Evolutionary conservation across 805 yeast species (phyloP).

Genomic region (Komagataella pseudopastoris): DNA sequence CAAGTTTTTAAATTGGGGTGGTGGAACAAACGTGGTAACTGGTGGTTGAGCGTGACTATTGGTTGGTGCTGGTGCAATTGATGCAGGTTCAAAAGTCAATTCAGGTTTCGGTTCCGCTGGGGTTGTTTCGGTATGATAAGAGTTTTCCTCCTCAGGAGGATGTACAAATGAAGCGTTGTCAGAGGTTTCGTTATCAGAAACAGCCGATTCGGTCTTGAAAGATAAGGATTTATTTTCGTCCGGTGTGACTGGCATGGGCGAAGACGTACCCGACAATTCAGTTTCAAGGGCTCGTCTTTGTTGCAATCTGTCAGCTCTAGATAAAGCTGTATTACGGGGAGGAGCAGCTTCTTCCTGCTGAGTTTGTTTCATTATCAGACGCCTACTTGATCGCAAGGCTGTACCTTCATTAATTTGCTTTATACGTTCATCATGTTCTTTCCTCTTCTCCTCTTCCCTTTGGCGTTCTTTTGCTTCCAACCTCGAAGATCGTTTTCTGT

Average conservation of each 20-base stretch:
- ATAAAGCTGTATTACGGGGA: background rate
- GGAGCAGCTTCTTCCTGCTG: background rate
- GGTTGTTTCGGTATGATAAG: background rate
- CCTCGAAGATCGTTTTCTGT: conserved; percentile 65
- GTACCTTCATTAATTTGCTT: background rate
- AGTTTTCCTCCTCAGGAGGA: background rate
- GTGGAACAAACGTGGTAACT: background rate
- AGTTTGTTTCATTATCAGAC: background rate
- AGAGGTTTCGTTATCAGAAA: background rate
- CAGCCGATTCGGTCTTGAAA: background rate
- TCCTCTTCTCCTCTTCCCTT: conserved; percentile 6
- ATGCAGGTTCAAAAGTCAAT: background rate
- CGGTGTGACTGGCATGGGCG: background rate
- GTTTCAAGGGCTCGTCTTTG: background rate
- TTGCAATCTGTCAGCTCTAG: background rate
- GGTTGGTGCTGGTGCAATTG: background rate
- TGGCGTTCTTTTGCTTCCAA: conserved; percentile 48
- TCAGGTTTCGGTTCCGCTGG: background rate
- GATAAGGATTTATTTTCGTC: background rate
- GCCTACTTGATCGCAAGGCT: background rate
- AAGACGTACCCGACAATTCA: background rate
- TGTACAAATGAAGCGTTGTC: background rate
- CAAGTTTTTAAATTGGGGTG: background rate
- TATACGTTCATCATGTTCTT: background rate
- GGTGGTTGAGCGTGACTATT: background rate